phyloP scores from a whole-genome alignment of 202 grass and related monocot species.

The Panicum virgatum region DNA sequence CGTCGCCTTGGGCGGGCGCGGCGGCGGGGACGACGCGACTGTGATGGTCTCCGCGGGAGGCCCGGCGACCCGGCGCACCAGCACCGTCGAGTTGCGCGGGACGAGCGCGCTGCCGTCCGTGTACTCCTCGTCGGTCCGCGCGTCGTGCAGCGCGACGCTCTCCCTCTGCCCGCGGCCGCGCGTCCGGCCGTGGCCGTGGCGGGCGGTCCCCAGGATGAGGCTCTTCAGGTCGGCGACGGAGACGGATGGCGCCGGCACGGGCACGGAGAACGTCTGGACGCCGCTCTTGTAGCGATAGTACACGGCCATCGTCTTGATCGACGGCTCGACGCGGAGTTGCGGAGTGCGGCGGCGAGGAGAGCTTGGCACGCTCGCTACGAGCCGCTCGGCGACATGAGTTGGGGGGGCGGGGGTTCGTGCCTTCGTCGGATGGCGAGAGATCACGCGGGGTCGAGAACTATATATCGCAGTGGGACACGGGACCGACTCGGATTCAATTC shows the following conservation, averaged over 20 bases:
- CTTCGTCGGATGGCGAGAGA: too few relatives aligned
- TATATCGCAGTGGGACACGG: too few relatives aligned
- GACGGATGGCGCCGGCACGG: background rate
- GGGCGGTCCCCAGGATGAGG: background rate
- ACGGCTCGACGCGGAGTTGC: background rate
- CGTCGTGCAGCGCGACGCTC: background rate
- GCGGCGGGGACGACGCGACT: background rate
- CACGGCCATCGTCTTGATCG: background rate
- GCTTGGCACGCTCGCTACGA: background rate
- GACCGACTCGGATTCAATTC: too few relatives aligned
- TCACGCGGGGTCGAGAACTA: too few relatives aligned
- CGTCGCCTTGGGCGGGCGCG: too few relatives aligned
- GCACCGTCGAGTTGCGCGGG: background rate
- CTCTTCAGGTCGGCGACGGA: conserved; percentile 21
- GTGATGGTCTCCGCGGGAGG: background rate
- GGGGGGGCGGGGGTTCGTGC: too few relatives aligned
- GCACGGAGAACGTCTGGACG: conserved; percentile 28
- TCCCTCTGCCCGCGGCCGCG: conserved; percentile 20
- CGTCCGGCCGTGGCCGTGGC: conserved; percentile 27
- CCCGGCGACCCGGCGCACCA: background rate
- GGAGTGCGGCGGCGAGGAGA: background rate
- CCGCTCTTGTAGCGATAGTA: conserved; percentile 17
- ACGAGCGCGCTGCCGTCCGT: background rate
- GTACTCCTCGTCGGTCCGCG: background rate
- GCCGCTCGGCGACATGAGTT: background rate